phyloP scores from a whole-genome alignment of 2,329 filamentous ascomycete genomes.

The Alternaria conjuncta region DNA sequence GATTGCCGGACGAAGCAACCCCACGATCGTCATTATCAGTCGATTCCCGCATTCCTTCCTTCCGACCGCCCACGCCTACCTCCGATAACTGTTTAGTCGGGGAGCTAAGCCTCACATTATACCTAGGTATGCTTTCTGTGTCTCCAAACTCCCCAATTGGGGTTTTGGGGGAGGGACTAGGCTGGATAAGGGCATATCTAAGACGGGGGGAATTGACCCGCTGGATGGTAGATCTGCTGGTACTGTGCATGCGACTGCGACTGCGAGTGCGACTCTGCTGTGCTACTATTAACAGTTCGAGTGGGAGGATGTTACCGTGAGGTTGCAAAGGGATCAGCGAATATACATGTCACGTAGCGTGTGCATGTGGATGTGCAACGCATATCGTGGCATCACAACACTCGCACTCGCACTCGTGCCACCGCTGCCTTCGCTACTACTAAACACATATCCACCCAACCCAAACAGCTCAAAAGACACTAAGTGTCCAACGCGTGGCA shows the following conservation, averaged over 20 bases:
- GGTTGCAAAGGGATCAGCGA: not conserved
- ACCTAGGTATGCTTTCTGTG: not conserved
- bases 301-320: not conserved
- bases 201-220: not conserved
- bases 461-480: not conserved
- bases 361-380: not conserved
- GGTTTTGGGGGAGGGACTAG: not conserved
- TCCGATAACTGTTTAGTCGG: not conserved
- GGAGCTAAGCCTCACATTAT: not conserved
- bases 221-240: not conserved
- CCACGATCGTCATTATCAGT: not conserved
- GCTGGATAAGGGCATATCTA: not conserved
- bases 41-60: not conserved
- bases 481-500: not conserved
- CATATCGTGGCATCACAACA: not conserved
- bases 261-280: not conserved
- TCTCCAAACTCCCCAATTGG: not conserved
- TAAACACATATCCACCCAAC: not conserved
- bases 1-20: not conserved
- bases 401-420: not conserved
- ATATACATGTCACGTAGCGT: not conserved
- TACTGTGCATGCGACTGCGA: not conserved
- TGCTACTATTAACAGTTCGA: too few relatives aligned
- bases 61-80: not conserved
- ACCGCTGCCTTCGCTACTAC: not conserved